These are phyloP conservation scores for Vitis riparia DNA, from an alignment of 164 flowering plant species.

Conservation along the genomic window DNA sequence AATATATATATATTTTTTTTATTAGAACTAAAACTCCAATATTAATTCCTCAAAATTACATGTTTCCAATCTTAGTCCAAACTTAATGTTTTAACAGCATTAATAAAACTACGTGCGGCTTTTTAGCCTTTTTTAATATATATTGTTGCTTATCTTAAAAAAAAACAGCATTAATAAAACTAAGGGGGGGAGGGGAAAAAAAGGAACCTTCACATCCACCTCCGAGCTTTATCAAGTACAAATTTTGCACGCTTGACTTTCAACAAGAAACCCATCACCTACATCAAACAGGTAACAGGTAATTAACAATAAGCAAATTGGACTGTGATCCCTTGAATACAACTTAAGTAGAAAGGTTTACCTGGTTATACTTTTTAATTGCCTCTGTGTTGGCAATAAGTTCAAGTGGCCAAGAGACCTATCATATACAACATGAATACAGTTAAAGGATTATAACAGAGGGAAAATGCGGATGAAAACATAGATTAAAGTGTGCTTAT, in stretches of 20 bases:
- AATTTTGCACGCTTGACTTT: slow-evolving; percentile 96
- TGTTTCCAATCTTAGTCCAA: neutral
- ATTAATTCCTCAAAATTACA: neutral
- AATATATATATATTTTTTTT: too few species aligned
- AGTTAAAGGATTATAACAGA: neutral
- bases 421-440: slow-evolving; percentile 10
- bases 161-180: neutral
- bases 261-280: slow-evolving; percentile 91
- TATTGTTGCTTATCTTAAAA: too few species aligned
- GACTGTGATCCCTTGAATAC: neutral
- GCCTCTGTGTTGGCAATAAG: slow-evolving; percentile 88
- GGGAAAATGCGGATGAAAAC: neutral
- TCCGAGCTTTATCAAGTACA: slow-evolving; percentile 91
- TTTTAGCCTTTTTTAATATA: too few species aligned
- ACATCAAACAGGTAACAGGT: slow-evolving; percentile 10
- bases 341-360: slow-evolving; percentile 23
- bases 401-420: slow-evolving; percentile 99
- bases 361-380: slow-evolving; percentile 93
- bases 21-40: neutral
- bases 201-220: slow-evolving; percentile 95
- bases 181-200: neutral
- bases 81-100: too few species aligned
- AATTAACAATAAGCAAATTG: neutral
- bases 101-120: too few species aligned
- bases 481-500: too few species aligned